Percentiles rank a stretch among this genome's conserved stretches.
These are phyloP conservation scores for Arabidopsis arenosa DNA, from an alignment of 345 rosid species.

Conservation along the genomic window DNA sequence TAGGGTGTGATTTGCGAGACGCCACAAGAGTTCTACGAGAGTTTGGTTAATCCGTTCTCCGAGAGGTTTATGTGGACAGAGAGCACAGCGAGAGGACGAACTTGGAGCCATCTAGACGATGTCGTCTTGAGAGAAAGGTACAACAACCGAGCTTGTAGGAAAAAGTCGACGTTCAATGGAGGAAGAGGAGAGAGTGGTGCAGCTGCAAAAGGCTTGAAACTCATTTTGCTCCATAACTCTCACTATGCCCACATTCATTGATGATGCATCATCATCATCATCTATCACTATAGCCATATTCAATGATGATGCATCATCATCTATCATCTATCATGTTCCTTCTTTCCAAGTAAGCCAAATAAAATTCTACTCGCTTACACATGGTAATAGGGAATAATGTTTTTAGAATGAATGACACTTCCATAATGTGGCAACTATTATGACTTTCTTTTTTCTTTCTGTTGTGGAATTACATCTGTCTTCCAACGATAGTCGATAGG, in stretches of 20 bases:
- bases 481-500: neutral
- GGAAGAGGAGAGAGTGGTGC: slow-evolving; percentile 54
- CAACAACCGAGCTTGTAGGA: slow-evolving; percentile 39
- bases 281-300: neutral
- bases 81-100: slow-evolving; percentile 84
- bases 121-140: slow-evolving; percentile 58
- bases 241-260: slow-evolving; percentile 52
- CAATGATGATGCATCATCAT: neutral
- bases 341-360: slow-evolving; percentile 28
- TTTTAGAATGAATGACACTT: neutral
- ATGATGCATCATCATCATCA: slow-evolving; percentile 18
- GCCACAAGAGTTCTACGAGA: slow-evolving; percentile 64
- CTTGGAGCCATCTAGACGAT: slow-evolving; percentile 79
- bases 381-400: slow-evolving; percentile 12
- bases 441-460: neutral
- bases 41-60: slow-evolving; percentile 88
- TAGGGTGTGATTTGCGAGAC: slow-evolving; percentile 90
- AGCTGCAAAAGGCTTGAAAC: slow-evolving; percentile 77
- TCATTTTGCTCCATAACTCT: slow-evolving; percentile 79
- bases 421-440: neutral
- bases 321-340: slow-evolving; percentile 1
- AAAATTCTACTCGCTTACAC: slow-evolving; percentile 17
- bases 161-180: slow-evolving; percentile 33
- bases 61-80: slow-evolving; percentile 89
- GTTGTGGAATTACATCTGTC: slow-evolving; percentile 12